phyloP scores from a whole-genome alignment of 805 yeast genomes.

The Metschnikowia rubicola region DNA sequence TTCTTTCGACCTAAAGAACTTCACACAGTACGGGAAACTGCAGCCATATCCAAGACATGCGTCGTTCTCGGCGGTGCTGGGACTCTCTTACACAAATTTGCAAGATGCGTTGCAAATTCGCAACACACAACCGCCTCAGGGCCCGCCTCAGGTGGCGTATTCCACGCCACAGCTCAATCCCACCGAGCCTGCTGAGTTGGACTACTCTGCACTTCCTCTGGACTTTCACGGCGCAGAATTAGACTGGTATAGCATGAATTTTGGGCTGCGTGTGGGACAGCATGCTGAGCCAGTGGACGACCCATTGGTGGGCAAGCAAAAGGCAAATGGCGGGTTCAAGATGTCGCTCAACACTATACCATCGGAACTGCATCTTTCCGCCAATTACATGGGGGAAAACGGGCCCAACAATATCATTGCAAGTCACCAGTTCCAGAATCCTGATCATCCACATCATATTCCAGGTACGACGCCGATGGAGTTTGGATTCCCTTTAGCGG shows the following conservation, averaged over 20 bases:
- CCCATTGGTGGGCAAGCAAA: background rate
- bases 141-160: conserved; percentile 67
- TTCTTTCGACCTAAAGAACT: conserved; percentile 10
- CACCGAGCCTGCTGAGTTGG: conserved; percentile 46
- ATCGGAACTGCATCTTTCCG: conserved; percentile 13
- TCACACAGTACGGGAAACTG: background rate
- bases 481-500: conserved; percentile 23
- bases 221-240: conserved; percentile 35
- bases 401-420: conserved; percentile 19
- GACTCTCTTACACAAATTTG: conserved; percentile 54
- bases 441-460: conserved; percentile 38
- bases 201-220: conserved; percentile 23
- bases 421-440: conserved; percentile 31
- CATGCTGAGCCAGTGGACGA: background rate
- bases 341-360: conserved; percentile 16
- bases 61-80: conserved; percentile 64
- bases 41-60: conserved; percentile 39
- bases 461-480: conserved; percentile 40
- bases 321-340: conserved; percentile 5
- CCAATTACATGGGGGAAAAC: conserved; percentile 9
- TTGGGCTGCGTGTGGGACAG: background rate
- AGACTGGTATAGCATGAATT: conserved; percentile 19
- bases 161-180: conserved; percentile 75
- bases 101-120: conserved; percentile 41
- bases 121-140: conserved; percentile 38